phyloP scores from a whole-genome alignment of 768 basidiomycete species.

The Serendipita sp. region DNA sequence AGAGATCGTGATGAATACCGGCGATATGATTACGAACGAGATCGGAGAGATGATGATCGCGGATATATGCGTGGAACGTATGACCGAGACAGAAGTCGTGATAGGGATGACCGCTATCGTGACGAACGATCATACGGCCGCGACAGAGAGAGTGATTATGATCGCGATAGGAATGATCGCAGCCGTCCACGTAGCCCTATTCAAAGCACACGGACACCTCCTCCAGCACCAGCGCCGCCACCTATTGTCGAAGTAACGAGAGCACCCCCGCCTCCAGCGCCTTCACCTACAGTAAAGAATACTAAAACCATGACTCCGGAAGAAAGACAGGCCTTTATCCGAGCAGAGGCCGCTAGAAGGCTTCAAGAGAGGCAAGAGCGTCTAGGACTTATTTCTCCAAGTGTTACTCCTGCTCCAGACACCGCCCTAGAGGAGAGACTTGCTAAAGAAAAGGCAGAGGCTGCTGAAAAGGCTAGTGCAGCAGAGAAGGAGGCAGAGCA shows the following conservation, averaged over 20 bases:
- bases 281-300: constrained; percentile 28
- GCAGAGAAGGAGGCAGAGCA: constrained; percentile 75
- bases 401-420: constrained; percentile 33
- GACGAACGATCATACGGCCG: constrained; percentile 12
- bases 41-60: constrained; percentile 20
- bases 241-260: constrained; percentile 25
- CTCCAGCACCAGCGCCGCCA: constrained; percentile 36
- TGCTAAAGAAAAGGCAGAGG: constrained; percentile 74
- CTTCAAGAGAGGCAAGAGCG: constrained; percentile 74
- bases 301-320: constrained; percentile 65
- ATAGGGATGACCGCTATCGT: constrained; percentile 12
- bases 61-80: constrained; percentile 14
- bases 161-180: background rate
- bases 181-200: constrained; percentile 23
- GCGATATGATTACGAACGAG: constrained; percentile 25
- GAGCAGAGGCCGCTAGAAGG: constrained; percentile 62
- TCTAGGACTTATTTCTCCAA: constrained; percentile 40
- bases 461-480: constrained; percentile 61
- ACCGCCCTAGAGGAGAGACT: constrained; percentile 72
- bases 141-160: background rate
- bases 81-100: constrained; percentile 25
- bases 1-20: constrained; percentile 26
- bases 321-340: constrained; percentile 62
- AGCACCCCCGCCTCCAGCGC: constrained; percentile 17
- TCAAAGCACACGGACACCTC: constrained; percentile 20